Conservation (phyloP, 1,139 yeast genomes). For the Starmera stellimalicola region DNA sequence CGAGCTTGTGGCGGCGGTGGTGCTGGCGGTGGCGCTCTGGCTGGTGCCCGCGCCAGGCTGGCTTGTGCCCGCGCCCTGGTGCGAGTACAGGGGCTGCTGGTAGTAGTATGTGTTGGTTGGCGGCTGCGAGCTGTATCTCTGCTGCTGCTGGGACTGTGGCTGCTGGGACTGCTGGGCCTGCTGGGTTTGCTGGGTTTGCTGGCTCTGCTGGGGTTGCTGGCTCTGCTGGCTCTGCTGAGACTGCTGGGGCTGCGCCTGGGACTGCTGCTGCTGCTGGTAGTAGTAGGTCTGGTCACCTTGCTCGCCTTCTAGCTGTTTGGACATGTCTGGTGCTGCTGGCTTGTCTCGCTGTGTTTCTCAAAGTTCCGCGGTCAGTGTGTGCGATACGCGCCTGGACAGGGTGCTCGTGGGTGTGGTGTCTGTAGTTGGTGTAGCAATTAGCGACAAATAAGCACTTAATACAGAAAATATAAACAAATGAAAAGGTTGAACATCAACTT, state of each 20-base stretch:
- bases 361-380: not conserved
- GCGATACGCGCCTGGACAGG: too few species aligned
- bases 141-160: not conserved
- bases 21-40: not conserved
- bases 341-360: too few species aligned
- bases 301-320: not conserved
- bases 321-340: not conserved
- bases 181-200: not conserved
- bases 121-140: not conserved
- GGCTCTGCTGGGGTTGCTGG: not conserved
- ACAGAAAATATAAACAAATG: too few species aligned
- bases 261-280: not conserved
- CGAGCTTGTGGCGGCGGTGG: not conserved
- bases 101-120: not conserved
- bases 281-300: not conserved
- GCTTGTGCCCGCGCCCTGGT: not conserved
- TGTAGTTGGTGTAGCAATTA: too few species aligned
- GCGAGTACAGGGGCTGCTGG: not conserved
- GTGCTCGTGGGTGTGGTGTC: too few species aligned
- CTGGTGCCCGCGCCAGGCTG: not conserved
- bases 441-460: too few species aligned
- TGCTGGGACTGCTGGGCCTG: too few species aligned
- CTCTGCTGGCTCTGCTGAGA: not conserved
- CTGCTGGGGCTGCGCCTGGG: not conserved
- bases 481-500: too few species aligned